Evolutionary conservation across 1,284 basidiomycete genomes (phyloP).

Genomic region (Inonotus obliquus): DNA sequence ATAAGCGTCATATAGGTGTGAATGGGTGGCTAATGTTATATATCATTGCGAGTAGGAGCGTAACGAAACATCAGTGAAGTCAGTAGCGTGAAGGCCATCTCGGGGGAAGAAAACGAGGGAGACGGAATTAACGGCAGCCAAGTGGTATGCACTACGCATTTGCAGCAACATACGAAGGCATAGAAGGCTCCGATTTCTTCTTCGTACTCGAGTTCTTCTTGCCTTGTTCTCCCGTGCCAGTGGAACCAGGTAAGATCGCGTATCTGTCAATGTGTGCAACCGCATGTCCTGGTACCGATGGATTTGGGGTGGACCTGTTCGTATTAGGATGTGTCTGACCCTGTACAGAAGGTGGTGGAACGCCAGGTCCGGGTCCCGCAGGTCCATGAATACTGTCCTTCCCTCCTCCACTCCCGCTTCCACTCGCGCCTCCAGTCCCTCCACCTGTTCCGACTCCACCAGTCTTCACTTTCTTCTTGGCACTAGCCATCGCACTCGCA

Average conservation of each 20-base stretch:
- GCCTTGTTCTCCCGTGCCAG: background rate
- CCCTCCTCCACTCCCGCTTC: background rate
- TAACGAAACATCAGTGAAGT: background rate
- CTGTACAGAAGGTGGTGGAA: background rate
- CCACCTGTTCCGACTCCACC: background rate
- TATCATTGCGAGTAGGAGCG: background rate
- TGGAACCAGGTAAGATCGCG: background rate
- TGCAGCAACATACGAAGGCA: background rate
- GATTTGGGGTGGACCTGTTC: background rate
- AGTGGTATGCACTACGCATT: slow-evolving; percentile 1
- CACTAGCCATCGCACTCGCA: slow-evolving; percentile 27
- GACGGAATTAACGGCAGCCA: background rate
- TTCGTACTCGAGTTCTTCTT: slow-evolving; percentile 7
- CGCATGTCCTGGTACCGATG: background rate
- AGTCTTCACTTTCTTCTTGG: slow-evolving; percentile 30
- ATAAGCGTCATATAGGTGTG: too few relatives aligned
- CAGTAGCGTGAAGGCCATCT: background rate
- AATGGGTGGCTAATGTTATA: background rate
- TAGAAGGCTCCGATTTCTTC: background rate
- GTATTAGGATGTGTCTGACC: background rate
- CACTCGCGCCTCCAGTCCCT: background rate
- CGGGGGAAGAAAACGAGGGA: background rate
- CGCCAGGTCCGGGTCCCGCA: slow-evolving; percentile 28
- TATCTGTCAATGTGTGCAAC: background rate
- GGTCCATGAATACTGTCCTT: slow-evolving; percentile 20